Conservation (phyloP, 176 grass and related monocot genomes). For the Dactylis glomerata region DNA sequence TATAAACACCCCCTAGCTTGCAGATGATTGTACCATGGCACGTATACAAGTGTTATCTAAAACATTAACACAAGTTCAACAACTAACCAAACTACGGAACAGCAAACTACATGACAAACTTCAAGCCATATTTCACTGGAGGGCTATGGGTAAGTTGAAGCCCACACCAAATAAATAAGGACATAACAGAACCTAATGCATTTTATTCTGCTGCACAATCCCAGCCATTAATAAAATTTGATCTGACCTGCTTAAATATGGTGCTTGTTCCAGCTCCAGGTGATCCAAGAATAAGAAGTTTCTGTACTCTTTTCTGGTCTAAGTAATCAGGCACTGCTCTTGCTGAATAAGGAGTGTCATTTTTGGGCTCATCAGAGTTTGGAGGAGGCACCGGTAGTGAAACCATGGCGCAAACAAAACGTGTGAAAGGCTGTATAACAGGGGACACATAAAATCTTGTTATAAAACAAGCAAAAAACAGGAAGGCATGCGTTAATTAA, state of each 20-base stretch:
- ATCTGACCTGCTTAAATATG: conserved; percentile 87
- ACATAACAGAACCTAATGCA: conserved; percentile 1
- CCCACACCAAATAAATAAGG: background rate
- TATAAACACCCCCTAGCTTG: conserved; percentile 3
- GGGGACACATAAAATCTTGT: background rate
- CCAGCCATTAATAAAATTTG: background rate
- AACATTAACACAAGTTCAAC: background rate
- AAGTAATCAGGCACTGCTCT: conserved; percentile 69
- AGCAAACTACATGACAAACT: background rate
- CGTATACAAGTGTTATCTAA: background rate
- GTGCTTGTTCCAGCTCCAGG: conserved; percentile 87
- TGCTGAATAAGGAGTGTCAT: conserved; percentile 60
- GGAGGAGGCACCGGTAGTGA: conserved; percentile 77
- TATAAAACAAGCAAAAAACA: background rate
- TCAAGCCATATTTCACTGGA: background rate
- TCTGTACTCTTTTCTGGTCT: conserved; percentile 78
- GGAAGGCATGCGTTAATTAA: background rate
- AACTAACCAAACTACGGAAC: background rate
- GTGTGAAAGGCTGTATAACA: conserved; percentile 56
- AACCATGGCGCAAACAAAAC: conserved; percentile 67
- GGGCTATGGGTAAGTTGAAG: background rate
- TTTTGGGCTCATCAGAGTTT: conserved; percentile 34
- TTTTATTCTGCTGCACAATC: background rate
- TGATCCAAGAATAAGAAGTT: conserved; percentile 86
- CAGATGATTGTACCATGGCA: background rate